These are phyloP conservation scores for Neurospora discreta DNA, from an alignment of 495 filamentous ascomycete species.

Conservation along the genomic window DNA sequence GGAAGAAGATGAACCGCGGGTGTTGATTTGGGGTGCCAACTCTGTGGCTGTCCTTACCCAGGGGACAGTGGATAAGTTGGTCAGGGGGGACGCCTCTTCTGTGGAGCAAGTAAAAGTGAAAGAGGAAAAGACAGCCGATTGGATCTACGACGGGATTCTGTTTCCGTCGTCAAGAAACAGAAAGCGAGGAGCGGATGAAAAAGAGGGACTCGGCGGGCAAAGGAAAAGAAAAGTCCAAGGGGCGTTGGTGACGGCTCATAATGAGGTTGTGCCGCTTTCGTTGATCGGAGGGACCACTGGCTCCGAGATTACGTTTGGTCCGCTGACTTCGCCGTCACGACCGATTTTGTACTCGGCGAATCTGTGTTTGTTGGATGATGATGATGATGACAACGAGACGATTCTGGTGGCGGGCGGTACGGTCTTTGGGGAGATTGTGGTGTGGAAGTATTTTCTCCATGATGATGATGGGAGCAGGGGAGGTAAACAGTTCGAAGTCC, in stretches of 20 bases:
- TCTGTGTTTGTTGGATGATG: slow-evolving; percentile 43
- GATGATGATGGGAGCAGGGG: background rate
- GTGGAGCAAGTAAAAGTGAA: background rate
- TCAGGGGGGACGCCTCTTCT: slow-evolving; percentile 1
- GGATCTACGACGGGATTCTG: slow-evolving; percentile 70
- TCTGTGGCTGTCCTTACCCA: slow-evolving; percentile 21
- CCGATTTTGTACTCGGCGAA: slow-evolving; percentile 85
- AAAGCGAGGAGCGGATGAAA: no score
- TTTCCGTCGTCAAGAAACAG: slow-evolving; percentile 5
- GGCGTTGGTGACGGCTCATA: slow-evolving; percentile 72
- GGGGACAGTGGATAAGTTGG: slow-evolving; percentile 11
- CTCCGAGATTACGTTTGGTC: slow-evolving; percentile 13
- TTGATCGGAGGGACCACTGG: background rate
- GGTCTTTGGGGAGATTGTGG: slow-evolving; percentile 82
- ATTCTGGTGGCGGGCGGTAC: slow-evolving; percentile 80
- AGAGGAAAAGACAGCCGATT: slow-evolving; percentile 48
- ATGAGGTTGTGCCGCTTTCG: slow-evolving; percentile 47
- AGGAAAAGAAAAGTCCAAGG: slow-evolving; percentile 4
- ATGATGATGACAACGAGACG: slow-evolving; percentile 10
- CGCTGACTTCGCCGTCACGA: slow-evolving; percentile 56
- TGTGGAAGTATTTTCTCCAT: slow-evolving; percentile 61
- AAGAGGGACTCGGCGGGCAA: background rate
- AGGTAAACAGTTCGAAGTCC: slow-evolving; percentile 30
- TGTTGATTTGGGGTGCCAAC: slow-evolving; percentile 49
- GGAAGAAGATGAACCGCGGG: background rate